These are phyloP conservation scores for Quercus glauca DNA, from an alignment of 306 rosid genomes.

Conservation along the genomic window DNA sequence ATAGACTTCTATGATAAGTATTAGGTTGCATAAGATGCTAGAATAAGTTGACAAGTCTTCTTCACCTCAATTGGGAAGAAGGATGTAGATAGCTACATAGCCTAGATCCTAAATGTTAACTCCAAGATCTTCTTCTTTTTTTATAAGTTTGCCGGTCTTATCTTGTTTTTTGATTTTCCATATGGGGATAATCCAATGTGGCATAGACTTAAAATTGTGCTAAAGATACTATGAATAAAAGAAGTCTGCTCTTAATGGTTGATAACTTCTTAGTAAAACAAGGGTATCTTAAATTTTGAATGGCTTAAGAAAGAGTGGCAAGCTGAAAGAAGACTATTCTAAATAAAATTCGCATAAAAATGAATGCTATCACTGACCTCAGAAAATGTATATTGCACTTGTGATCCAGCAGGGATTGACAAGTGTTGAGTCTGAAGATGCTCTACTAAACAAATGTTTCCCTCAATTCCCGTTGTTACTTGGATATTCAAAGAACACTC, in stretches of 20 bases:
- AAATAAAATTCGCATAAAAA: background rate
- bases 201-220: background rate
- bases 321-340: background rate
- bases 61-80: background rate
- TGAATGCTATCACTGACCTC: slow-evolving; percentile 48
- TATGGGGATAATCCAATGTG: background rate
- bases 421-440: slow-evolving; percentile 66
- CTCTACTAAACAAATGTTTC: slow-evolving; percentile 58
- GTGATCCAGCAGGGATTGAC: slow-evolving; percentile 63
- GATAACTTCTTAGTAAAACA: background rate
- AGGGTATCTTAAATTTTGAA: background rate
- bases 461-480: slow-evolving; percentile 72
- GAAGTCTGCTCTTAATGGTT: background rate
- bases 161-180: background rate
- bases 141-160: background rate
- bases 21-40: background rate
- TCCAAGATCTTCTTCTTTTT: background rate
- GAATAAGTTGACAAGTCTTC: background rate
- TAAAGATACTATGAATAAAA: background rate
- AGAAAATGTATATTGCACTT: slow-evolving; percentile 71
- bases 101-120: background rate
- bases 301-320: background rate
- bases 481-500: slow-evolving; percentile 83
- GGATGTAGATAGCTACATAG: background rate
- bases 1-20: background rate